Conservation (phyloP, 164 flowering plant species). For the Cinnamomum micranthum region DNA sequence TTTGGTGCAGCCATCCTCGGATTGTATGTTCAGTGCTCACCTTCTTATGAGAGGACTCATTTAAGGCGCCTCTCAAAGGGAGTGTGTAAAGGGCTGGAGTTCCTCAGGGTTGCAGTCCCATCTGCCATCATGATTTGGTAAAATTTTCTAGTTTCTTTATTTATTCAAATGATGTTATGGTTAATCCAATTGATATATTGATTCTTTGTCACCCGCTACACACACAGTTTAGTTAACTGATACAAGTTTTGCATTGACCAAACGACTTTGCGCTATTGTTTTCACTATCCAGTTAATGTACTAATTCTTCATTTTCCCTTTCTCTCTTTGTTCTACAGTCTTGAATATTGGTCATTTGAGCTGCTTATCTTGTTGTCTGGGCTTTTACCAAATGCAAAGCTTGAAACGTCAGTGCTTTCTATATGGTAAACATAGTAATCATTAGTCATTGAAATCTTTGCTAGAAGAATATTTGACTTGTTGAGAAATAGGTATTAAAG, state of each 20-base stretch:
- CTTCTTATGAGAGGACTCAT: slow-evolving; percentile 19
- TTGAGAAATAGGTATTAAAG: neutral
- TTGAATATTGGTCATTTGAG: slow-evolving; percentile 85
- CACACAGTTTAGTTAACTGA: too few relatives aligned
- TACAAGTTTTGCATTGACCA: too few relatives aligned
- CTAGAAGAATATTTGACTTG: neutral
- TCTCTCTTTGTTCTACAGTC: slow-evolving; percentile 26
- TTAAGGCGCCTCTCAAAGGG: slow-evolving; percentile 16
- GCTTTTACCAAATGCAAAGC: slow-evolving; percentile 62
- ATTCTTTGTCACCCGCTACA: too few relatives aligned
- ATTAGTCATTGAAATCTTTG: neutral
- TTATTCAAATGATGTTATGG: neutral
- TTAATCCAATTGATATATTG: too few relatives aligned
- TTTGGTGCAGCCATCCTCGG: slow-evolving; percentile 16
- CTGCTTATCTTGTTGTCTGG: slow-evolving; percentile 64
- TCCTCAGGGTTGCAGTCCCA: slow-evolving; percentile 21
- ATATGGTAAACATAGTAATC: slow-evolving; percentile 41
- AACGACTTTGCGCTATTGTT: too few relatives aligned
- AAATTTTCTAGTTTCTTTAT: neutral
- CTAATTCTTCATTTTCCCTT: neutral
- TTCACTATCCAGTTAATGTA: too few relatives aligned
- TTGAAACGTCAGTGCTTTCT: slow-evolving; percentile 74
- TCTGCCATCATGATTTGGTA: slow-evolving; percentile 27
- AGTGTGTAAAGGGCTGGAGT: slow-evolving; percentile 8
- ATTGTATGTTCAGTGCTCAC: slow-evolving; percentile 17